Conservation (phyloP, 257 asterid genomes). For the Capsicum pubescens region DNA sequence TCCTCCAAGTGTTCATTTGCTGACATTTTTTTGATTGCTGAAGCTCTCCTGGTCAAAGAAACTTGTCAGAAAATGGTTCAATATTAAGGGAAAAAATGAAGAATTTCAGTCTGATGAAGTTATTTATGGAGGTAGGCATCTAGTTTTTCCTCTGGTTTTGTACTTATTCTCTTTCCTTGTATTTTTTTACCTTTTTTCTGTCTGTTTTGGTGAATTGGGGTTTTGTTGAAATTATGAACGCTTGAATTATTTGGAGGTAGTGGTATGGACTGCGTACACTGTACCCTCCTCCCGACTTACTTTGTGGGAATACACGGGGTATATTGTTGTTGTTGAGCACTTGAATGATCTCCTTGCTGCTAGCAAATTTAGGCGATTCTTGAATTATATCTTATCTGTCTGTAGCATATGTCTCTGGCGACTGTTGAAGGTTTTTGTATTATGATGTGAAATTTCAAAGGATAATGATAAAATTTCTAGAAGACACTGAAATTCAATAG, state of each 20-base stretch:
- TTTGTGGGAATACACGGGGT: no score
- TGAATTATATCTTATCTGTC: slow-evolving; percentile 39
- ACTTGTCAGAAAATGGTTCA: slow-evolving; percentile 85
- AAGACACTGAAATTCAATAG: background rate
- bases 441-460: background rate
- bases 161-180: slow-evolving; percentile 24
- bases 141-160: slow-evolving; percentile 31
- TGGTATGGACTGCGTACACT: no score
- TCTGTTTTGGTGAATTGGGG: slow-evolving; percentile 24
- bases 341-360: slow-evolving; percentile 27
- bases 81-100: slow-evolving; percentile 75
- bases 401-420: background rate
- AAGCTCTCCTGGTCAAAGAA: slow-evolving; percentile 97
- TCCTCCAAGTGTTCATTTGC: slow-evolving; percentile 35
- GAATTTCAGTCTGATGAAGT: slow-evolving; percentile 72
- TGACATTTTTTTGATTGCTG: slow-evolving; percentile 49
- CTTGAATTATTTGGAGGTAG: background rate
- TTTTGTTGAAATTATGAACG: slow-evolving; percentile 25
- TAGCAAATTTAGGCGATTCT: background rate
- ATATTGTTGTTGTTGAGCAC: background rate
- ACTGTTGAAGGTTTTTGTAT: slow-evolving; percentile 6
- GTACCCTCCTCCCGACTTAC: no score
- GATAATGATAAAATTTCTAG: background rate
- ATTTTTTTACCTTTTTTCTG: background rate
- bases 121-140: slow-evolving; percentile 70